Conservation (phyloP, 2,329 filamentous ascomycete genomes). For the Zymoseptoria pseudotritici region DNA sequence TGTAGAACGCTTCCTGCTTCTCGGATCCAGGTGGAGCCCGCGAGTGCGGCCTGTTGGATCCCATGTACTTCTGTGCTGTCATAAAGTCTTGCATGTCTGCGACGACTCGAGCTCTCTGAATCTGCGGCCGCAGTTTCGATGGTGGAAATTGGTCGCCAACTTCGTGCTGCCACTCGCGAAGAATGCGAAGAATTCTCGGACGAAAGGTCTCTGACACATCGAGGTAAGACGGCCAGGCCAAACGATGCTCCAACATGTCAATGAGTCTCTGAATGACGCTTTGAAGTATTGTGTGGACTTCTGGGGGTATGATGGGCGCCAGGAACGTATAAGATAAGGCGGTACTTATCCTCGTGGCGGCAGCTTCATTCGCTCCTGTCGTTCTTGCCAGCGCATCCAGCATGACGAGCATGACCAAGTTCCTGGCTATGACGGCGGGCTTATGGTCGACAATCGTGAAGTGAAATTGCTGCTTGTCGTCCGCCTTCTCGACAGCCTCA, state of each 20-base stretch:
- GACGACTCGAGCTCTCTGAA: not conserved
- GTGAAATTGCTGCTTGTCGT: slow-evolving; percentile 3
- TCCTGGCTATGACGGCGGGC: slow-evolving; percentile 6
- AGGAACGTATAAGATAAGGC: slow-evolving; percentile 9
- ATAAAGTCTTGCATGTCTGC: not conserved
- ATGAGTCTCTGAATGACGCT: slow-evolving; percentile 1
- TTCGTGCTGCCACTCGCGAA: slow-evolving; percentile 8
- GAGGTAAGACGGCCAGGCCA: not conserved
- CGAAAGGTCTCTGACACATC: slow-evolving; percentile 6
- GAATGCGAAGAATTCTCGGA: slow-evolving; percentile 1
- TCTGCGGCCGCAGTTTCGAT: not conserved
- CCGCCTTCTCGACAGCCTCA: not conserved
- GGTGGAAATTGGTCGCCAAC: slow-evolving; percentile 5
- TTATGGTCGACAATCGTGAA: slow-evolving; percentile 8
- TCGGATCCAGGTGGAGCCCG: slow-evolving; percentile 2
- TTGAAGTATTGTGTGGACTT: slow-evolving; percentile 3
- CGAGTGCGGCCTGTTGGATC: not conserved
- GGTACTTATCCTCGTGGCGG: not conserved
- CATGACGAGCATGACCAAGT: slow-evolving; percentile 2
- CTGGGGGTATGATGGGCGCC: slow-evolving; percentile 7
- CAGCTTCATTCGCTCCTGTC: not conserved
- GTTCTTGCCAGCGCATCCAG: slow-evolving; percentile 1
- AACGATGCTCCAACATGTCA: slow-evolving; percentile 3
- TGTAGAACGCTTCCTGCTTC: slow-evolving; percentile 8
- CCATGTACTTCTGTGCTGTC: not conserved